Percentiles rank a stretch among this genome's conserved stretches.
phyloP scores from a whole-genome alignment of 148 eudicot genomes.

The Polygonum aviculare region DNA sequence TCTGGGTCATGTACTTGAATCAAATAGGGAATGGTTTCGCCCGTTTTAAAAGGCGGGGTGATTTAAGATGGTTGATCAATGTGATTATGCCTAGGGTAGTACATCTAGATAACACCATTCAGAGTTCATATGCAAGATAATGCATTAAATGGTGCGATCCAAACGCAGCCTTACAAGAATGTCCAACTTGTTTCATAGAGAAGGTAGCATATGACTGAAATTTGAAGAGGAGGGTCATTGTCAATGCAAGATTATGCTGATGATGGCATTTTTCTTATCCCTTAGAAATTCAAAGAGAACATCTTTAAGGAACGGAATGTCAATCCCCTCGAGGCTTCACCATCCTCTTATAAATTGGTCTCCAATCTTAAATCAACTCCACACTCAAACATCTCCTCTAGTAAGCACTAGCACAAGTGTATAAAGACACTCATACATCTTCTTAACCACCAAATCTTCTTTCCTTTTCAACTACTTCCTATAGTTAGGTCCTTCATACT shows the following conservation, averaged over 20 bases:
- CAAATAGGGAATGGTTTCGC: too few relatives aligned
- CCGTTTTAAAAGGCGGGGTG: too few relatives aligned
- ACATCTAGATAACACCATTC: too few relatives aligned
- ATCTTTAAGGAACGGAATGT: background rate
- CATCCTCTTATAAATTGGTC: constrained; percentile 9
- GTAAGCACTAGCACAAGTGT: background rate
- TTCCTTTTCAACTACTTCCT: background rate
- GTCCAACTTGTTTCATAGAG: background rate
- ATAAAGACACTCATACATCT: background rate
- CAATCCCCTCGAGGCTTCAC: background rate
- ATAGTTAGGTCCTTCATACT: background rate
- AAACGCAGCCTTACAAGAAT: background rate
- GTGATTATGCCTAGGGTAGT: too few relatives aligned
- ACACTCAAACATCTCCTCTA: background rate
- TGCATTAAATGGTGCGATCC: too few relatives aligned
- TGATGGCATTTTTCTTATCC: constrained; percentile 10
- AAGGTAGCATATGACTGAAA: background rate
- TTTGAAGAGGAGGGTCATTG: constrained; percentile 4
- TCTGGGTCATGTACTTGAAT: too few relatives aligned
- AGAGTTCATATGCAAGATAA: too few relatives aligned
- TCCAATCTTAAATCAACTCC: background rate
- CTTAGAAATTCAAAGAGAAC: background rate
- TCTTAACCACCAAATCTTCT: background rate
- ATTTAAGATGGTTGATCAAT: too few relatives aligned
- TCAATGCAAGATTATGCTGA: constrained; percentile 4